Percentiles rank a stretch among this genome's conserved stretches.
These are phyloP conservation scores for Ceratocystis ficicola DNA, from an alignment of 2,329 filamentous ascomycete species.

Conservation along the genomic window DNA sequence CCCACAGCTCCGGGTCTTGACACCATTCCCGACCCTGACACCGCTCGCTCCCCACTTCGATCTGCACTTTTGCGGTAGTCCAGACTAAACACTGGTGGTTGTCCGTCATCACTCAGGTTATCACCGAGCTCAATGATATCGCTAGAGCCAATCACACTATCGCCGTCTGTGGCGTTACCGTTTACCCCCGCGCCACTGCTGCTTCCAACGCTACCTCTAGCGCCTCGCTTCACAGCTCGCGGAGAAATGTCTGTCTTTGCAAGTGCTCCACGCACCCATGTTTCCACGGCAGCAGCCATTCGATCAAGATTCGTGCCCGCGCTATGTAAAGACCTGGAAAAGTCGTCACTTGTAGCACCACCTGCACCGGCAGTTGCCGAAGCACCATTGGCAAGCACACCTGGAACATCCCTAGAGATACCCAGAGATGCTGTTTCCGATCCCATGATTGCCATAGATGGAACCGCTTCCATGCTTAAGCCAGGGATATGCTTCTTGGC, in stretches of 20 bases:
- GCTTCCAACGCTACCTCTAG: slow-evolving; percentile 3
- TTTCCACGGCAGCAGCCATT: slow-evolving; percentile 75
- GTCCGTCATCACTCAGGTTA: slow-evolving; percentile 44
- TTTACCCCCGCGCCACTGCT: slow-evolving; percentile 26
- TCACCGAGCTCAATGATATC: slow-evolving; percentile 65
- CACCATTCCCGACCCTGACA: background rate
- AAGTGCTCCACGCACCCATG: slow-evolving; percentile 78
- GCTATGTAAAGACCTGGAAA: slow-evolving; percentile 24
- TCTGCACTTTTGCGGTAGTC: background rate
- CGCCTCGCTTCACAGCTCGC: background rate
- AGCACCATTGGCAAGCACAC: slow-evolving; percentile 41
- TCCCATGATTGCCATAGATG: slow-evolving; percentile 53
- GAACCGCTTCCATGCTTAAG: slow-evolving; percentile 56
- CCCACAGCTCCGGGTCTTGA: slow-evolving; percentile 14
- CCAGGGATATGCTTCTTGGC: slow-evolving; percentile 72
- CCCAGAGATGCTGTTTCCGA: slow-evolving; percentile 48
- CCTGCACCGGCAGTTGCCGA: slow-evolving; percentile 27
- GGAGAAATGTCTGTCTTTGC: slow-evolving; percentile 37
- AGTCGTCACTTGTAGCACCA: slow-evolving; percentile 26
- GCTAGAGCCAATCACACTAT: slow-evolving; percentile 31
- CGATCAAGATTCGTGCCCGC: slow-evolving; percentile 57
- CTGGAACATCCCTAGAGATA: slow-evolving; percentile 32
- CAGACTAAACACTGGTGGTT: slow-evolving; percentile 22
- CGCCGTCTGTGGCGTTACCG: slow-evolving; percentile 26
- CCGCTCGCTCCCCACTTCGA: background rate